These are phyloP conservation scores for Alternaria sp. DNA, from an alignment of 2,329 filamentous ascomycete species.

Conservation along the genomic window DNA sequence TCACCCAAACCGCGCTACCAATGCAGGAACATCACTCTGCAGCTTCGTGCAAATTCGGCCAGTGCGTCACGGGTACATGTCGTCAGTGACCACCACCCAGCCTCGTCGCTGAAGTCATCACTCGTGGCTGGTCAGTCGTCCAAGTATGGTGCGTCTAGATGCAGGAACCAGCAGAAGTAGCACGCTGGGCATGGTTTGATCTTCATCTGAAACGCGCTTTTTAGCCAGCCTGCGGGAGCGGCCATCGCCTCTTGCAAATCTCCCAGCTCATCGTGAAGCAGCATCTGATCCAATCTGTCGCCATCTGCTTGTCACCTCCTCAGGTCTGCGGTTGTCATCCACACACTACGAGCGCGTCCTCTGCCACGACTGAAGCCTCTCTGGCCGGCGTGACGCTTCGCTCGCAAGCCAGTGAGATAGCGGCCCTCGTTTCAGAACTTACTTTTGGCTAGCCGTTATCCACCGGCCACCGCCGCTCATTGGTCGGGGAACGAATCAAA, in stretches of 20 bases:
- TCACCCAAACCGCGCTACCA: background rate
- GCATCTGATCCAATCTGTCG: slow-evolving; percentile 14
- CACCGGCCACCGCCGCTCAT: slow-evolving; percentile 31
- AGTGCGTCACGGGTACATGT: slow-evolving; percentile 21
- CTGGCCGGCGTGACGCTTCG: slow-evolving; percentile 41
- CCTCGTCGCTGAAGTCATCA: slow-evolving; percentile 25
- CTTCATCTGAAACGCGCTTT: slow-evolving; percentile 45
- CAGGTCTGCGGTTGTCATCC: slow-evolving; percentile 2
- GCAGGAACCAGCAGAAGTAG: slow-evolving; percentile 47
- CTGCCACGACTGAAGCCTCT: slow-evolving; percentile 9
- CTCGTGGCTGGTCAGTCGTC: slow-evolving; percentile 33
- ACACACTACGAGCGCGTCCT: slow-evolving; percentile 14
- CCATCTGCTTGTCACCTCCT: slow-evolving; percentile 1
- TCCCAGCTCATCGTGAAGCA: slow-evolving; percentile 4
- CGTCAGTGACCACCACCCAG: slow-evolving; percentile 20
- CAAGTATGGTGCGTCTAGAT: slow-evolving; percentile 33
- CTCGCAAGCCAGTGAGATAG: slow-evolving; percentile 33
- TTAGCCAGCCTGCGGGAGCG: slow-evolving; percentile 25
- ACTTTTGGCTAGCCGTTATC: slow-evolving; percentile 37
- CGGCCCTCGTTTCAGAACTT: slow-evolving; percentile 44
- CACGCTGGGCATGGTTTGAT: slow-evolving; percentile 46
- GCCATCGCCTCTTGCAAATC: slow-evolving; percentile 20
- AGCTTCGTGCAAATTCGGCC: slow-evolving; percentile 11
- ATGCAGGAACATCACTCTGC: slow-evolving; percentile 21
- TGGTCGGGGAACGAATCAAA: slow-evolving; percentile 38